Conservation (phyloP, 768 basidiomycete genomes). For the Sporobolomyces roseus region DNA sequence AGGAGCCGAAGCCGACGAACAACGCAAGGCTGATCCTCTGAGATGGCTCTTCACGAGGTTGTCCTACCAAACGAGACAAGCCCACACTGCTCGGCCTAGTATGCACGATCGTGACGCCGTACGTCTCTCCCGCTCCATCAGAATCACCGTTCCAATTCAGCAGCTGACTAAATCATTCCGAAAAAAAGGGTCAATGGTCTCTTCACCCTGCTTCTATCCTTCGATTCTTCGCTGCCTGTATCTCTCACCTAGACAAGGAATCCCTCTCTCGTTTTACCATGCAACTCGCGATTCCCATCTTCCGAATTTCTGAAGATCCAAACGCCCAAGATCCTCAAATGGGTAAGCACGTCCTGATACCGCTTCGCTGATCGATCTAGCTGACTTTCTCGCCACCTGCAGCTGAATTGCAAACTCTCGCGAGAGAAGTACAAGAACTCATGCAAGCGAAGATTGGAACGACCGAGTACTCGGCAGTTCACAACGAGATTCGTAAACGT, state of each 20-base stretch:
- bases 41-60: slow-evolving; percentile 93
- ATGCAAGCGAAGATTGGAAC: slow-evolving; percentile 81
- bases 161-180: not conserved
- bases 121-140: slow-evolving; percentile 14
- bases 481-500: slow-evolving; percentile 74
- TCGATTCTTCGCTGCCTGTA: slow-evolving; percentile 92
- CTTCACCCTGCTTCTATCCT: slow-evolving; percentile 73
- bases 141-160: no score
- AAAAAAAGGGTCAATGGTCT: slow-evolving; percentile 68
- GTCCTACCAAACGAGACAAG: slow-evolving; percentile 59
- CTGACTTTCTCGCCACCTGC: not conserved
- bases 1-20: slow-evolving; percentile 40
- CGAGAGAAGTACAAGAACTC: slow-evolving; percentile 78
- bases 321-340: slow-evolving; percentile 71
- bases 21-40: slow-evolving; percentile 55
- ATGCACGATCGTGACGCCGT: slow-evolving; percentile 38
- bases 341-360: slow-evolving; percentile 55
- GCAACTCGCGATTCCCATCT: slow-evolving; percentile 79
- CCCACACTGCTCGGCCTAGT: slow-evolving; percentile 43
- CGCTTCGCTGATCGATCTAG: not conserved
- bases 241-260: slow-evolving; percentile 61
- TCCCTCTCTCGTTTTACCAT: slow-evolving; percentile 67
- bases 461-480: slow-evolving; percentile 72
- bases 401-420: slow-evolving; percentile 80
- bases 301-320: slow-evolving; percentile 82